phyloP scores from a whole-genome alignment of 495 filamentous ascomycete species.

The Aspergillus wentii region DNA sequence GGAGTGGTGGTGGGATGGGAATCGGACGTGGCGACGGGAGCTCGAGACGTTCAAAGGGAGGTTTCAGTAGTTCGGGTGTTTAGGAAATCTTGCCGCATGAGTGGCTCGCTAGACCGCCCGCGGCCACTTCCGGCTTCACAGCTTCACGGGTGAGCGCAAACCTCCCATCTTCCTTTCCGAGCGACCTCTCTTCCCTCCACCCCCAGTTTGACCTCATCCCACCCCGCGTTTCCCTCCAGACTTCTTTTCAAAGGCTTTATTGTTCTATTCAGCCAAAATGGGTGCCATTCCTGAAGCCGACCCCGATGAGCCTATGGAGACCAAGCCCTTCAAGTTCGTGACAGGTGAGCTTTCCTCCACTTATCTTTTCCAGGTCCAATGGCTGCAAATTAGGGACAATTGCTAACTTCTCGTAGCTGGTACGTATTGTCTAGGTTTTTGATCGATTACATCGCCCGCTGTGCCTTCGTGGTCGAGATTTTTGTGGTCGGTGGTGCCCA shows the following conservation, averaged over 20 bases:
- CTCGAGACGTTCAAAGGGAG: constrained; percentile 1
- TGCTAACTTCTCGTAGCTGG: constrained; percentile 45
- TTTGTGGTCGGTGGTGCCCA: constrained; percentile 13
- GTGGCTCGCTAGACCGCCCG: constrained; percentile 44
- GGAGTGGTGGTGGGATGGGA: constrained; percentile 16
- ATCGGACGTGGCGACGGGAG: constrained; percentile 7
- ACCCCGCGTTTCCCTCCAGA: constrained; percentile 7
- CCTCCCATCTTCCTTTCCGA: constrained; percentile 17
- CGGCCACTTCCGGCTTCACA: constrained; percentile 37
- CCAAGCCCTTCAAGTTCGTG: constrained; percentile 99
- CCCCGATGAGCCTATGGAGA: constrained; percentile 77
- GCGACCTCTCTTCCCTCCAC: constrained; percentile 20
- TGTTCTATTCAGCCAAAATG: constrained; percentile 34
- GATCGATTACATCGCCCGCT: constrained; percentile 9
- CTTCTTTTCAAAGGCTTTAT: neutral
- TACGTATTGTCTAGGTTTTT: constrained; percentile 26
- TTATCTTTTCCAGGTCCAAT: constrained; percentile 17
- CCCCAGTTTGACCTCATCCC: constrained; percentile 11
- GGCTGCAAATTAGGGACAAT: constrained; percentile 35
- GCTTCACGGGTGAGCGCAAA: constrained; percentile 30
- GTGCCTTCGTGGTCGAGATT: constrained; percentile 7
- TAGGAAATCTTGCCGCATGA: constrained; percentile 34
- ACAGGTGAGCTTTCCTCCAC: constrained; percentile 67
- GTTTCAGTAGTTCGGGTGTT: constrained; percentile 32
- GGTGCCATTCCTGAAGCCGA: constrained; percentile 68